Evolutionary conservation across 306 rosid genomes (phyloP).

Genomic region (Vigna hirtella): DNA sequence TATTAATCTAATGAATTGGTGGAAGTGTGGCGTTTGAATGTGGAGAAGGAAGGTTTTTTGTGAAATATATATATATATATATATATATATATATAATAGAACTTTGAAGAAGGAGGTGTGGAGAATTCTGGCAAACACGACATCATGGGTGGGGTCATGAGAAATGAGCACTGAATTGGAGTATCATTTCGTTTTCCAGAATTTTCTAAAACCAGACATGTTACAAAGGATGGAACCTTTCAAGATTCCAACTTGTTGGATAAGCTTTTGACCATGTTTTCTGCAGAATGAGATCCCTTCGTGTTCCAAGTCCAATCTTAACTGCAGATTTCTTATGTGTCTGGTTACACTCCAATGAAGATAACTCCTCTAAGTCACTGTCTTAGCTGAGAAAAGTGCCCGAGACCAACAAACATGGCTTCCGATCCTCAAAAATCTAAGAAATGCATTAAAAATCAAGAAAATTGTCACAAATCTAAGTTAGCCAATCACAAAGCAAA

Average conservation of each 20-base stretch:
- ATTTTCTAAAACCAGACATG: constrained; percentile 41
- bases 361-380: background rate
- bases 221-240: background rate
- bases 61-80: background rate
- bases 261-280: constrained; percentile 21
- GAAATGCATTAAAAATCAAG: constrained; percentile 34
- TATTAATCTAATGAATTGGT: too few relatives aligned
- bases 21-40: too few relatives aligned
- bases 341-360: background rate
- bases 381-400: constrained; percentile 67
- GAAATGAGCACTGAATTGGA: background rate
- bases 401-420: constrained; percentile 99
- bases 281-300: background rate
- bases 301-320: background rate
- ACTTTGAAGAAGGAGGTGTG: constrained; percentile 7
- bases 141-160: constrained; percentile 2
- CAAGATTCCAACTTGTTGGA: background rate
- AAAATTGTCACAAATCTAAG: constrained; percentile 27
- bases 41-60: too few relatives aligned
- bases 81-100: background rate
- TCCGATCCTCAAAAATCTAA: constrained; percentile 70
- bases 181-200: constrained; percentile 25
- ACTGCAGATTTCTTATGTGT: background rate
- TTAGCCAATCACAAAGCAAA: constrained; percentile 36
- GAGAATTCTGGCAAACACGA: constrained; percentile 46